phyloP scores from a whole-genome alignment of 352 stramenopile genomes.

The Pythium apleroticum region DNA sequence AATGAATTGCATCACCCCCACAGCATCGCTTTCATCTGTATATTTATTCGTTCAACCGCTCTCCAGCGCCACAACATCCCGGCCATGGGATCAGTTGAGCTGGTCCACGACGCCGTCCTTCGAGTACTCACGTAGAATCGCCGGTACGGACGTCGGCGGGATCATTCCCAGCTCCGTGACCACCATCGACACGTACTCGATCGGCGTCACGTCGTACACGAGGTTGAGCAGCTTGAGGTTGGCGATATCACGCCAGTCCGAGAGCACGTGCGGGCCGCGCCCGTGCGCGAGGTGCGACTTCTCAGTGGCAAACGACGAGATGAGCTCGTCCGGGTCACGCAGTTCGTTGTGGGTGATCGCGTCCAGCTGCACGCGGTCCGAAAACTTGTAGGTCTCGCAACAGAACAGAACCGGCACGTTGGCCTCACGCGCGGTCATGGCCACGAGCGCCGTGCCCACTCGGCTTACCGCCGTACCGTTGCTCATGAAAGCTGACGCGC shows the following conservation, averaged over 20 bases:
- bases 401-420: constrained; percentile 97
- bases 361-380: constrained; percentile 96
- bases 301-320: constrained; percentile 59
- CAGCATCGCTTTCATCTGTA: neutral
- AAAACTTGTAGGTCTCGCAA: constrained; percentile 98
- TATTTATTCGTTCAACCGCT: neutral
- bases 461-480: constrained; percentile 92
- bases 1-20: neutral
- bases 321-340: constrained; percentile 90
- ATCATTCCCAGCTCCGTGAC: constrained; percentile 98
- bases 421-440: constrained; percentile 88
- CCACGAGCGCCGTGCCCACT: constrained; percentile 92
- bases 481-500: constrained; percentile 94
- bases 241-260: constrained; percentile 73
- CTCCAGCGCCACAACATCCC: neutral
- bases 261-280: constrained; percentile 63
- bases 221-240: constrained; percentile 85
- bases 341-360: constrained; percentile 98
- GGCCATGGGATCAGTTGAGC: constrained; percentile 20
- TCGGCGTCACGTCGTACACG: constrained; percentile 96
- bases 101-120: constrained; percentile 61
- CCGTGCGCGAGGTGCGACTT: constrained; percentile 40
- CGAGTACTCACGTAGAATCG: constrained; percentile 94
- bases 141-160: constrained; percentile 95
- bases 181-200: constrained; percentile 96